Percentiles rank a stretch among this genome's conserved stretches.
phyloP scores from a whole-genome alignment of 1,139 yeast species.

The Nakaseomyces delphensis region DNA sequence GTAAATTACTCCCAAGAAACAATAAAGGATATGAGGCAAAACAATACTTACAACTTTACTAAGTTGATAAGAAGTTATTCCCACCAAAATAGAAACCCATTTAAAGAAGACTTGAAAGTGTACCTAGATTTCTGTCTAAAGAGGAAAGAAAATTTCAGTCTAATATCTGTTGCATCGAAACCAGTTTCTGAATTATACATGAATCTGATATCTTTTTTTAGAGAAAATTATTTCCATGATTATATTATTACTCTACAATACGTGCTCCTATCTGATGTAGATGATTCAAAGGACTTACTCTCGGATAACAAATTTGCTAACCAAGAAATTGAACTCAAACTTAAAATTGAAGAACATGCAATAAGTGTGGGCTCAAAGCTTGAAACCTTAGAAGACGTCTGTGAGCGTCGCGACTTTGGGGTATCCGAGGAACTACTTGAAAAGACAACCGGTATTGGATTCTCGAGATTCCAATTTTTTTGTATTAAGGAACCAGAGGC shows the following conservation, averaged over 20 bases:
- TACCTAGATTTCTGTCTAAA: constrained; percentile 25
- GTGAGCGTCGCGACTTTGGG: constrained; percentile 5
- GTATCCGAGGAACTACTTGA: background rate
- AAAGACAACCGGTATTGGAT: constrained; percentile 15
- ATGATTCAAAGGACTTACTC: constrained; percentile 17
- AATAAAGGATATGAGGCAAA: constrained; percentile 5
- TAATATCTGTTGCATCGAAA: constrained; percentile 21
- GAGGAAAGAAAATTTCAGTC: constrained; percentile 17
- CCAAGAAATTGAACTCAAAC: constrained; percentile 14
- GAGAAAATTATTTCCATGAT: constrained; percentile 11
- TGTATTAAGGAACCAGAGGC: constrained; percentile 6
- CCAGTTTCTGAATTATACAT: constrained; percentile 14
- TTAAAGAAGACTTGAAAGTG: constrained; percentile 17
- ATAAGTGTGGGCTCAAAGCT: constrained; percentile 18
- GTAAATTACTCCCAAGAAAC: constrained; percentile 17
- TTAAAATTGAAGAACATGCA: constrained; percentile 20
- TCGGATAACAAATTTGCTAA: constrained; percentile 9
- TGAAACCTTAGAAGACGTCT: constrained; percentile 10
- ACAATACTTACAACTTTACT: constrained; percentile 9
- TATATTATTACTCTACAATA: constrained; percentile 16
- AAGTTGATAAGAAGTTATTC: constrained; percentile 8
- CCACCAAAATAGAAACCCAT: constrained; percentile 14
- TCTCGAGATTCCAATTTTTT: constrained; percentile 21
- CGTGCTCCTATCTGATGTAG: constrained; percentile 21
- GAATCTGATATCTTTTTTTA: constrained; percentile 14